A percentile compares a stretch with the other conserved stretches of the same genome.
Evolutionary conservation across 306 rosid genomes (phyloP).

Genomic region (Coriaria nepalensis): DNA sequence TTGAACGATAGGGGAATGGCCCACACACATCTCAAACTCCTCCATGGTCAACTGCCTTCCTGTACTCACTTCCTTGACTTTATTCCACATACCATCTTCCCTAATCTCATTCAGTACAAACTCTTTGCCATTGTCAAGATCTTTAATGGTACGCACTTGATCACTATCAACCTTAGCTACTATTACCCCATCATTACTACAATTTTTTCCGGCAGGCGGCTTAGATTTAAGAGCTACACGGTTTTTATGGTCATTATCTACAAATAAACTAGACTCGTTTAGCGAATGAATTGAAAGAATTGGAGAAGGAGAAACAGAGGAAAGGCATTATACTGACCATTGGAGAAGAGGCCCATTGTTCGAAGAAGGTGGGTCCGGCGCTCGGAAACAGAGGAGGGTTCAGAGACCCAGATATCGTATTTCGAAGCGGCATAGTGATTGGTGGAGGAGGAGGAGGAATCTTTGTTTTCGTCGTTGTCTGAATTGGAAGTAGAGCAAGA

Average conservation of each 20-base stretch:
- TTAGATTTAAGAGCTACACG: too few relatives aligned
- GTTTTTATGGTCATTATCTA: too few relatives aligned
- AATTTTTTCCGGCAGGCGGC: too few relatives aligned
- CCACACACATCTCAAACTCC: conserved; percentile 29
- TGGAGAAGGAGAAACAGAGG: too few relatives aligned
- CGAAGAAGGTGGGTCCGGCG: conserved; percentile 68
- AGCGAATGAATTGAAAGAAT: too few relatives aligned
- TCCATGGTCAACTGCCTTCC: conserved; percentile 29
- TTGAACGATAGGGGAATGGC: conserved; percentile 34
- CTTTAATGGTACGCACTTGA: conserved; percentile 22
- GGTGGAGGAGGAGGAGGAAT: conserved; percentile 24
- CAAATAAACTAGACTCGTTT: too few relatives aligned
- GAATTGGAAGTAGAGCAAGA: conserved; percentile 82
- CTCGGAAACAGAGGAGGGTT: conserved; percentile 77
- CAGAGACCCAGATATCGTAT: conserved; percentile 90
- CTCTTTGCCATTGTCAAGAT: conserved; percentile 43
- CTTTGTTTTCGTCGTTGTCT: conserved; percentile 18
- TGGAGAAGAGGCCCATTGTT: conserved; percentile 51
- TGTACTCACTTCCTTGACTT: conserved; percentile 30
- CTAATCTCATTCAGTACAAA: conserved; percentile 33
- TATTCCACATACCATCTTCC: conserved; percentile 27
- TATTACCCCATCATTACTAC: too few relatives aligned
- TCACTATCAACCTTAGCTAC: too few relatives aligned
- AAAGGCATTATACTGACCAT: conserved; percentile 17
- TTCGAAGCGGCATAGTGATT: conserved; percentile 38